Conservation (phyloP, 306 rosid species). For the Casuarina glauca region DNA sequence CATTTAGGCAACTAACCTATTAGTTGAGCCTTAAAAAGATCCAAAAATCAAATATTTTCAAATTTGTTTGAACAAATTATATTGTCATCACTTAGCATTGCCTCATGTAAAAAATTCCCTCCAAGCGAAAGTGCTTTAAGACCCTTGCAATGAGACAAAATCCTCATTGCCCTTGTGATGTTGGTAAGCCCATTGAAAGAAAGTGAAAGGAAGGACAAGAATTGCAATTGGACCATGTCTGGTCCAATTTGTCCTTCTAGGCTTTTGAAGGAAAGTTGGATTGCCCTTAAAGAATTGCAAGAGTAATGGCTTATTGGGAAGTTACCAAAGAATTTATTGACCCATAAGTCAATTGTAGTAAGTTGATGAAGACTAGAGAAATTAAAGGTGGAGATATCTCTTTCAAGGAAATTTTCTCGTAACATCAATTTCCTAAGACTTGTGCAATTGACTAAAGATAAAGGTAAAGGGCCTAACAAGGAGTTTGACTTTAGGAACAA, state of each 20-base stretch:
- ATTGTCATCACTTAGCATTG: background rate
- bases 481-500: background rate
- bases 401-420: background rate
- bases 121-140: background rate
- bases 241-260: constrained; percentile 17
- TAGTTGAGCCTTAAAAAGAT: too few species aligned
- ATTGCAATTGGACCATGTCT: background rate
- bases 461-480: constrained; percentile 3
- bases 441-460: constrained; percentile 10
- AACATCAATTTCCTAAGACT: background rate
- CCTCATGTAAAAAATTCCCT: background rate
- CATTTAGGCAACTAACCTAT: too few species aligned
- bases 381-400: constrained; percentile 6
- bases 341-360: background rate
- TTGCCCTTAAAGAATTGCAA: constrained; percentile 6
- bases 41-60: too few species aligned
- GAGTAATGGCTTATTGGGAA: constrained; percentile 4
- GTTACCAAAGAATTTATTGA: background rate
- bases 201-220: constrained; percentile 7
- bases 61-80: too few species aligned
- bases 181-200: background rate
- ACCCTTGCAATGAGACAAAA: background rate
- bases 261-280: background rate
- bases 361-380: constrained; percentile 10
- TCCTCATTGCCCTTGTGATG: constrained; percentile 11